phyloP scores from a whole-genome alignment of 73 alveolate genomes.

The Breviolum minutum region DNA sequence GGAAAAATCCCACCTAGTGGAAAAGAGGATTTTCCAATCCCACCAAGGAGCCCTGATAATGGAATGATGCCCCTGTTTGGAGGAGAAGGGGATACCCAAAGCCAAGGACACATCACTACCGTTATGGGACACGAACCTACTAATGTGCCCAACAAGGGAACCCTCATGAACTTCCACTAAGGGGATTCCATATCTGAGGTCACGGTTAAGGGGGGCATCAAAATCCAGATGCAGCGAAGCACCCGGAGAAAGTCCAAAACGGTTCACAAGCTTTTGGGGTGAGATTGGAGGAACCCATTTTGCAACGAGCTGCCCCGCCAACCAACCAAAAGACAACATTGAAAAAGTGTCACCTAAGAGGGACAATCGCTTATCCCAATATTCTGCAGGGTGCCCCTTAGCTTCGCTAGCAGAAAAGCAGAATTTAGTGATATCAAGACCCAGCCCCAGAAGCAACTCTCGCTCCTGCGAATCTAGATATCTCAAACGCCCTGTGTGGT shows the following conservation, averaged over 20 bases:
- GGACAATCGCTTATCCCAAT: background rate
- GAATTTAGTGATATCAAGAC: background rate
- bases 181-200: background rate
- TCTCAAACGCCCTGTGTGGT: background rate
- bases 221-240: background rate
- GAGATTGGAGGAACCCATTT: background rate
- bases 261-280: background rate
- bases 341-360: constrained; percentile 7
- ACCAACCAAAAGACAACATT: constrained; percentile 8
- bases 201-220: background rate
- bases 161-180: background rate
- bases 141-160: background rate
- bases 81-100: background rate
- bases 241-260: constrained; percentile 28
- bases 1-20: background rate
- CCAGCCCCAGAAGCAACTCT: constrained; percentile 1
- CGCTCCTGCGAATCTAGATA: background rate
- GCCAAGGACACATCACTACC: background rate
- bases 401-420: background rate
- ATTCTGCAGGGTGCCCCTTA: background rate
- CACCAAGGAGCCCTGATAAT: background rate
- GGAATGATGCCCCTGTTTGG: background rate
- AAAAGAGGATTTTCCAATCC: background rate
- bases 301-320: background rate
- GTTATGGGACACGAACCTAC: background rate